Base-by-base conservation (phyloP, 2,329 filamentous ascomycete genomes). In the Colletotrichum cuscutae region DNA sequence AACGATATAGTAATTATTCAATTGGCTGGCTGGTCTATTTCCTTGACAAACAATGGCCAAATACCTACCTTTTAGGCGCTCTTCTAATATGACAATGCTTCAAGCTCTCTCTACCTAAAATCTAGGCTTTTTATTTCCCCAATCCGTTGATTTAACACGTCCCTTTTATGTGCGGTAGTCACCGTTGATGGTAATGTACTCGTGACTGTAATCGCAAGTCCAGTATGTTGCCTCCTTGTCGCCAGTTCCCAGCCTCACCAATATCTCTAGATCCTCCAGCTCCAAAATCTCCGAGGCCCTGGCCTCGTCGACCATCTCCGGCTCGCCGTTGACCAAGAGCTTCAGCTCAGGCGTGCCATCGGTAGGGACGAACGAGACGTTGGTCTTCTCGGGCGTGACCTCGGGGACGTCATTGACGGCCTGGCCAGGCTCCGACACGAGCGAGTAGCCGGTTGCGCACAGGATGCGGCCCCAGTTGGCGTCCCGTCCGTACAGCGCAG, bases 391-490 rank as follows among this genome's bases (percentile, higher is more conserved):
- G 1, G 93, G 92, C 0, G 89, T 84, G 65, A 97, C 89, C 58
- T 90, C 89, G 1, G 87, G 85, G 1, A 93, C 90, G 1, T 92
- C 90, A 71, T 87, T 89, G 52, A 85, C 81, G n/a, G 86, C 83
- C 77, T 86, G 82, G 1, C 88, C 89, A 0, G 89, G 90, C 76
- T 90, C 89, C 2, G 88, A 89, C 74, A 92, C 87, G 59, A 91
- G 84, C 15, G 90, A 87, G 81, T 98, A 98, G 3, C 97, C 97
- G 5, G 95, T 95, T 1, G 97, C 96, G 82, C 97, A 98, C 32
- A 98, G 89, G 75, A 99, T 97, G 67, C 97, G 95, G 42, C 97
- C 97, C 97, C 97, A 99, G 86, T 99, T 99, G 22, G 97, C 97
- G 81, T 99, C 97, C 81, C 95, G 95, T 76, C 97, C 97, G 83